Evolutionary conservation across 495 filamentous ascomycete species (phyloP).

Genomic region (Parathielavia appendiculata): DNA sequence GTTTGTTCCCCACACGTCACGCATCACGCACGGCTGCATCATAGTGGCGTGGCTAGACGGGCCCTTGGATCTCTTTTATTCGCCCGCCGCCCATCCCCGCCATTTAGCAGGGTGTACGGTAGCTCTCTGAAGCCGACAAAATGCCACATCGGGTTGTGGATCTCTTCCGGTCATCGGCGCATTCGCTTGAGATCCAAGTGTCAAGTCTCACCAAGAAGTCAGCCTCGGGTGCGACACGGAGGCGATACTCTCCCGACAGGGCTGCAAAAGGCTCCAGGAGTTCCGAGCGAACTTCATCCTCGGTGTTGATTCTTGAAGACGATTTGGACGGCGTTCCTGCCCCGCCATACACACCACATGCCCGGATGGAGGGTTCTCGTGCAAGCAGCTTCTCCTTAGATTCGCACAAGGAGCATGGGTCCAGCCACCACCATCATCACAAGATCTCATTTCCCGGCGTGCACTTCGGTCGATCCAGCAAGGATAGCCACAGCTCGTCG

Average conservation of each 20-base stretch:
- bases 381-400: constrained; percentile 28
- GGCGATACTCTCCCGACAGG: constrained; percentile 26
- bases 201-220: constrained; percentile 31
- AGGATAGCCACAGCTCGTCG: constrained; percentile 36
- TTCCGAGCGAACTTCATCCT: constrained; percentile 29
- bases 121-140: constrained; percentile 3
- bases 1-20: not conserved
- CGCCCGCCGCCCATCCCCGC: constrained; percentile 15
- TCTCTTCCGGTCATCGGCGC: constrained; percentile 44
- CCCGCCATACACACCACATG: constrained; percentile 16
- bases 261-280: constrained; percentile 23
- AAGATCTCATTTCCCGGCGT: constrained; percentile 45
- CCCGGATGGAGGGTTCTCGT: constrained; percentile 31
- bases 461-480: constrained; percentile 44
- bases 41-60: constrained; percentile 12
- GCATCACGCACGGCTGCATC: constrained; percentile 1
- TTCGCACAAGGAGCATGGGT: constrained; percentile 27
- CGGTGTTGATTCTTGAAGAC: constrained; percentile 34
- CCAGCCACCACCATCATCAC: constrained; percentile 41
- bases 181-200: constrained; percentile 30
- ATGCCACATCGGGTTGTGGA: constrained; percentile 50
- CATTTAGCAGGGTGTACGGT: constrained; percentile 15
- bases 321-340: constrained; percentile 26
- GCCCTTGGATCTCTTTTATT: not conserved
- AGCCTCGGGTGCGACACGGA: constrained; percentile 15